Base-by-base conservation (phyloP, 331 rosid species). In the Phaseolus coccineus region DNA sequence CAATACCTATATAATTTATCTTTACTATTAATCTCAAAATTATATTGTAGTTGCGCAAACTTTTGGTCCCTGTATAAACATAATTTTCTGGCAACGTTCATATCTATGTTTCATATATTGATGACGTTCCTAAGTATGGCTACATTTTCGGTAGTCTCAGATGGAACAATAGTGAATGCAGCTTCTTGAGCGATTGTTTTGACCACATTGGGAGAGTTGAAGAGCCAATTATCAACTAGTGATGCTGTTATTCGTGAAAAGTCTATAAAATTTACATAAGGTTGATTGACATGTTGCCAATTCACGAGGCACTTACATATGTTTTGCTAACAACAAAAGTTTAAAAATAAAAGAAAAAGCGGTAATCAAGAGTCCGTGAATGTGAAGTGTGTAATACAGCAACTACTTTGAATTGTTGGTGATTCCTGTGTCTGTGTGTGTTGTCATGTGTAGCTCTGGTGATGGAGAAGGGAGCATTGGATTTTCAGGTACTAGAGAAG, bases 141-240 rank as follows among this genome's bases (percentile, higher is more conserved):
- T 50, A 44, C 71, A 71, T 71, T 55, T 10, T 63, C 13, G 70
- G 56, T 66, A 77, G 55, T 86, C 85, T n/a, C 28, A 2, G 30
- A 7, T 55, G 22, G 30, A 22, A 22, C 22, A 55, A 2, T 8
- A 1, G 61, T 19, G 4, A 52, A n/a, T 6, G 58, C 27, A 52
- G 58, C 90, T 82, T 92, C 94, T 16, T 83, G 91, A 92, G 84
- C 97, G 15, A 85, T 92, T 52, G 85, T 94, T 94, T 94, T 86
- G 91, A 94, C 90, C 97, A 91, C 84, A 80, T 88, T 78, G 93
- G 24, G 9, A 61, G 67, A 27, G 40, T 30, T 30, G 9, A 88
- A 71, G 98, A 88, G 78, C 91, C 89, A 50, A 9, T 42, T 42
- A 46, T 11, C 16, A 10, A 87, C 86, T 77, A 69, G 87, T 0